phyloP scores from a whole-genome alignment of 2,329 filamentous ascomycete species.

The Clathrospora elynae region DNA sequence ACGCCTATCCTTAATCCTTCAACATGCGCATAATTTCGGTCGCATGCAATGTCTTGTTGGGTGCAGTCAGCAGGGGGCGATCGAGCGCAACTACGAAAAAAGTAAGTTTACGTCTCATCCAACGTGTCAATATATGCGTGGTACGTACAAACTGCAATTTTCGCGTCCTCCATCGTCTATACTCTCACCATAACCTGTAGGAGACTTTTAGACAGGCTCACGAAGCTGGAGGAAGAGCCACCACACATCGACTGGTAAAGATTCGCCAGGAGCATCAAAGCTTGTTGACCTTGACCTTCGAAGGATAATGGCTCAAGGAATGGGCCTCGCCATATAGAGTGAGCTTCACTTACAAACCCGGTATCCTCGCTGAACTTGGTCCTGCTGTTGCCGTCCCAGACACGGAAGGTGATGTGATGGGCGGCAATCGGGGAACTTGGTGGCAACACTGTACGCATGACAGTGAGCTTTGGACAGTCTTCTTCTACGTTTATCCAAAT shows the following conservation, averaged over 20 bases:
- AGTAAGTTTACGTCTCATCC: not conserved
- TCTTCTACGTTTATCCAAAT: conserved; percentile 1
- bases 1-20: not conserved
- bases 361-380: conserved; percentile 7
- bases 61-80: not conserved
- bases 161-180: conserved; percentile 4
- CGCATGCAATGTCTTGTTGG: not conserved
- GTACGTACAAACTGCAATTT: conserved; percentile 1
- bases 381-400: conserved; percentile 12
- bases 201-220: conserved; percentile 11
- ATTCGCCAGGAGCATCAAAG: conserved; percentile 1
- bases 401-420: conserved; percentile 4
- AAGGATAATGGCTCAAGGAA: conserved; percentile 9
- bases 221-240: conserved; percentile 6
- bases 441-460: not conserved
- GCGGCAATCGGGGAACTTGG: not conserved
- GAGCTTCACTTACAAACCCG: conserved; percentile 10
- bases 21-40: not conserved
- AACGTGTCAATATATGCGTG: too few species aligned
- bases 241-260: conserved; percentile 10
- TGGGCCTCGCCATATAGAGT: conserved; percentile 3
- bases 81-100: not conserved
- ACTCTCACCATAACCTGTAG: conserved; percentile 13
- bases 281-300: not conserved
- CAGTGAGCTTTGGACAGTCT: not conserved